Evolutionary conservation across 345 rosid genomes (phyloP), one percentile per base, ranked within the genome.

Genomic region (Gossypium anomalum): DNA sequence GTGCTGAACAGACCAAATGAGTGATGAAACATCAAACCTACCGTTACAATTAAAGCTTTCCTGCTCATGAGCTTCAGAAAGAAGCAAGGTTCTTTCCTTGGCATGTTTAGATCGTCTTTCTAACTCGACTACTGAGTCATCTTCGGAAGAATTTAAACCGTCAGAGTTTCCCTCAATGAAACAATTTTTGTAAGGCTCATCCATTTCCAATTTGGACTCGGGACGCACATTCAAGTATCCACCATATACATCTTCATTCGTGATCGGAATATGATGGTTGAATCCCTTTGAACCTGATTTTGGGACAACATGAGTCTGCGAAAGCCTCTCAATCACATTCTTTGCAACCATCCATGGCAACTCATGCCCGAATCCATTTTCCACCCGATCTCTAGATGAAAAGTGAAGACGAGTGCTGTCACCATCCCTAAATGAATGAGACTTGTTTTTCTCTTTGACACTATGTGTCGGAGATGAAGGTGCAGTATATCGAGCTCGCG

Each of bases 281-380:
- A 70, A 77, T 56, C 85, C 85, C 75, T 82, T 81, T 14, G 82
- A 80, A 83, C 82, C 83, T 68, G 89, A 79, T 72, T 79, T 87
- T 13, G 85, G 86, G 62, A 76, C 56, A 67, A 78, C 85, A 77
- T 78, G 81, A 61, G 85, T 80, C 81, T 89, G 89, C 48, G 93
- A 84, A 77, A 93, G 94, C 78, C 92, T 90, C 83, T 90, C 94
- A 55, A 95, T 80, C 74, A 93, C 99, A 81, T 80, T 88, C 82
- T 86, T 93, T 71, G 99, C 99, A 79, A 90, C 86, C 41, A 86
- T 89, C 74, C 89, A 76, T 25, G 99, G 97, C 23, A 97, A 93
- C 78, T 89, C 92, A 59, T 83, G 89, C 75, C 90, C 88, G 58
- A 78, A 83, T 51, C 87, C 93, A 74, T 72, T 82, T 82, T 87